Evolutionary conservation across 495 filamentous ascomycete genomes (phyloP).

Genomic region (Podospora appendiculata): DNA sequence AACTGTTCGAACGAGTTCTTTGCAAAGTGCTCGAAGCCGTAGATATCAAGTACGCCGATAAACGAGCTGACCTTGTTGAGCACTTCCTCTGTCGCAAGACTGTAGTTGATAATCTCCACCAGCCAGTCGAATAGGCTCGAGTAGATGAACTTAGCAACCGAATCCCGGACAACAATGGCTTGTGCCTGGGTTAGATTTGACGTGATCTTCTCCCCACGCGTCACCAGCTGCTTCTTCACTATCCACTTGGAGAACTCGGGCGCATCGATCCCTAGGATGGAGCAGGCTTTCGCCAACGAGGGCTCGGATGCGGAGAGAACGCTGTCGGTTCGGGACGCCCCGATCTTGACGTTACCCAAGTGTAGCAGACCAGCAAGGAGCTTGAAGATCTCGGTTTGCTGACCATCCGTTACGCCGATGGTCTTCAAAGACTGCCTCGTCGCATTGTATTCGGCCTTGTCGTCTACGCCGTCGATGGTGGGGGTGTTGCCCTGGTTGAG

Average conservation of each 20-base stretch:
- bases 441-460: constrained; percentile 85
- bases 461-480: constrained; percentile 89
- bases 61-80: constrained; percentile 78
- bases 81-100: constrained; percentile 85
- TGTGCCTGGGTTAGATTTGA: constrained; percentile 93
- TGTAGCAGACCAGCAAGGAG: constrained; percentile 89
- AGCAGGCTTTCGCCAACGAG: constrained; percentile 70
- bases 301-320: constrained; percentile 74
- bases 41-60: constrained; percentile 99
- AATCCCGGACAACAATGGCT: constrained; percentile 90
- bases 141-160: constrained; percentile 97
- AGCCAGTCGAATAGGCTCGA: constrained; percentile 98
- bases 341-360: constrained; percentile 93
- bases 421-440: constrained; percentile 78
- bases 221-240: constrained; percentile 97
- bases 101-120: constrained; percentile 87
- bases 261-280: constrained; percentile 80
- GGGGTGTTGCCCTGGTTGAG: constrained; percentile 92
- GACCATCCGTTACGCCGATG: constrained; percentile 69
- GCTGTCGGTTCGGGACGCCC: constrained; percentile 80
- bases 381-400: constrained; percentile 82
- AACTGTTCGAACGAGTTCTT: constrained; percentile 99
- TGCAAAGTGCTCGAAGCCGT: constrained; percentile 98
- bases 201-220: constrained; percentile 93
- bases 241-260: constrained; percentile 96